Percentiles rank a stretch among this genome's conserved stretches.
Conservation (phyloP, 345 rosid genomes). For the Populus davidiana region DNA sequence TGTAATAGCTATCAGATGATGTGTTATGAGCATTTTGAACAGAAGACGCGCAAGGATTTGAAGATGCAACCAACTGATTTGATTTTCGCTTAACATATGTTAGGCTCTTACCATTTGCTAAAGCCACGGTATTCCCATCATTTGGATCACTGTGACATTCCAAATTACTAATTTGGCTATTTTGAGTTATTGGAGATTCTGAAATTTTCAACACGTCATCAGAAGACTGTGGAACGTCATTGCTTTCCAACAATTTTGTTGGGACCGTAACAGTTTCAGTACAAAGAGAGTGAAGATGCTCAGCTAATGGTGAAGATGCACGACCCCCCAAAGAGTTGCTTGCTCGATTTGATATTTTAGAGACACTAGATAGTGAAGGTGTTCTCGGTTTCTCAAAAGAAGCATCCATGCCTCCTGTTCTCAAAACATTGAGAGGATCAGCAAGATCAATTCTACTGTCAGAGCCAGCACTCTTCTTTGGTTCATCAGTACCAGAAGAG, state of each 20-base stretch:
- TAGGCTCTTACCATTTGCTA: not conserved
- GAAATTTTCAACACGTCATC: constrained; percentile 39
- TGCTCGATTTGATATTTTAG: constrained; percentile 38
- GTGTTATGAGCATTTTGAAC: constrained; percentile 33
- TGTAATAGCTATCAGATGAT: constrained; percentile 66
- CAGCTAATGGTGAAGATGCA: constrained; percentile 37
- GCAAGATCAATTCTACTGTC: constrained; percentile 33
- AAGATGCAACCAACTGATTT: constrained; percentile 81
- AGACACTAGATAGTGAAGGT: constrained; percentile 43
- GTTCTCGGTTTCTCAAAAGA: constrained; percentile 52
- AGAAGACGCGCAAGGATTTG: constrained; percentile 32
- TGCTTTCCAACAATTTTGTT: constrained; percentile 37
- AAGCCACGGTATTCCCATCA: constrained; percentile 28
- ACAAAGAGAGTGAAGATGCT: constrained; percentile 34
- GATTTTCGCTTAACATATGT: constrained; percentile 72
- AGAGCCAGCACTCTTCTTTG: constrained; percentile 42
- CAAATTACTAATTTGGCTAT: constrained; percentile 32
- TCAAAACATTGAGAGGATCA: constrained; percentile 31
- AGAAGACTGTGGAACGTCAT: constrained; percentile 34
- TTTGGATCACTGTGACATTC: constrained; percentile 39
- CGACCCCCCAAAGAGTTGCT: constrained; percentile 33
- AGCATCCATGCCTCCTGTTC: constrained; percentile 35
- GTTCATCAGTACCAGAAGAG: constrained; percentile 37
- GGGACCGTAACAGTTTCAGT: constrained; percentile 42
- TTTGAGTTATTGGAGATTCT: constrained; percentile 36